Percentiles rank a stretch among this genome's conserved stretches.
Evolutionary conservation across 2,329 filamentous ascomycete genomes (phyloP).

Genomic region (Paraphaeosphaeria sporulosa): DNA sequence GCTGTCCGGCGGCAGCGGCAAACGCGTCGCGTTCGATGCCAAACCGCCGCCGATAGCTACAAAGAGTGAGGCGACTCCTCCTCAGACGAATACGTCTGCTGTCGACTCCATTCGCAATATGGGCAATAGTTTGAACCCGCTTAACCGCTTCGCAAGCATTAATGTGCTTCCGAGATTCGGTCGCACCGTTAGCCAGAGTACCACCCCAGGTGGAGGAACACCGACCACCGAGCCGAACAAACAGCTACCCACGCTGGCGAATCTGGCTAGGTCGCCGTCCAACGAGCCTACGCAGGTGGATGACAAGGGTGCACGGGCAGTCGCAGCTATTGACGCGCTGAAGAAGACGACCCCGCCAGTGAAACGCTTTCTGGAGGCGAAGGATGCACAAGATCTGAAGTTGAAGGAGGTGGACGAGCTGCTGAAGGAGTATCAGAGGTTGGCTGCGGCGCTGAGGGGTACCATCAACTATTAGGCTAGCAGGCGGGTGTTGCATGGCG

Average conservation of each 20-base stretch:
- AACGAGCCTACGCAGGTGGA: constrained; percentile 32
- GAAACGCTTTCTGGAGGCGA: constrained; percentile 57
- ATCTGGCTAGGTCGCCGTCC: constrained; percentile 25
- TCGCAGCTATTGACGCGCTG: constrained; percentile 54
- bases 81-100: constrained; percentile 60
- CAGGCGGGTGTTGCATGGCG: neutral
- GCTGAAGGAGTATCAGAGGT: constrained; percentile 52
- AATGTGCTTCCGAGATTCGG: constrained; percentile 79
- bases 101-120: constrained; percentile 84
- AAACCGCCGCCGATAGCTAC: constrained; percentile 31
- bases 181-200: constrained; percentile 55
- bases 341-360: constrained; percentile 56
- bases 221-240: constrained; percentile 45
- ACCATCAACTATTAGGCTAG: constrained; percentile 47
- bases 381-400: constrained; percentile 55
- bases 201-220: constrained; percentile 52
- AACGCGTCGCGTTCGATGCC: constrained; percentile 61
- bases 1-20: constrained; percentile 69
- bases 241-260: constrained; percentile 33
- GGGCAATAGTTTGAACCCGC: constrained; percentile 81
- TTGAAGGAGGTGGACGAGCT: constrained; percentile 58
- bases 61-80: constrained; percentile 38
- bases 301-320: constrained; percentile 49
- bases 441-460: constrained; percentile 54
- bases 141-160: constrained; percentile 79